A percentile compares a stretch with the other conserved stretches of the same genome.
These are phyloP conservation scores for Trypanosoma melophagium DNA, from an alignment of 208 protist species.

Conservation along the genomic window DNA sequence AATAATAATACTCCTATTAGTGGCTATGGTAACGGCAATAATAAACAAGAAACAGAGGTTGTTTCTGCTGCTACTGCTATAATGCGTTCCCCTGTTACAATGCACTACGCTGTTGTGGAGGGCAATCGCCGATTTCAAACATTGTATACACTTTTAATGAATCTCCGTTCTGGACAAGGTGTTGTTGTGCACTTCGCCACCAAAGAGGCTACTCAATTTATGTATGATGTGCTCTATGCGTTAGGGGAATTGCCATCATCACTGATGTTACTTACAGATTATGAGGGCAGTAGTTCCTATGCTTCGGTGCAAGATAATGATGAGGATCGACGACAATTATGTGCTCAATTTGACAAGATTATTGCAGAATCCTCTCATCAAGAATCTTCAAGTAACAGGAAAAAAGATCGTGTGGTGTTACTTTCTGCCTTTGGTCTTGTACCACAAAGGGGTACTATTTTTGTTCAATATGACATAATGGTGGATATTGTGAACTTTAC, in stretches of 20 bases:
- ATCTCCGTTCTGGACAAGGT: slow-evolving; percentile 35
- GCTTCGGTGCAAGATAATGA: slow-evolving; percentile 28
- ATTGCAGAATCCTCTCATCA: slow-evolving; percentile 9
- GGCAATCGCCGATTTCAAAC: slow-evolving; percentile 63
- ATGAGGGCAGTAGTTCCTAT: slow-evolving; percentile 55
- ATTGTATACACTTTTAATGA: slow-evolving; percentile 59
- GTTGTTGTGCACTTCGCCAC: slow-evolving; percentile 74
- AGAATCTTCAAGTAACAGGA: not conserved
- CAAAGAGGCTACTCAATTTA: slow-evolving; percentile 51
- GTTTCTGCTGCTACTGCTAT: slow-evolving; percentile 4
- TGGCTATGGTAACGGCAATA: not conserved
- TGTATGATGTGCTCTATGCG: slow-evolving; percentile 57
- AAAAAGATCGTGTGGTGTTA: slow-evolving; percentile 50
- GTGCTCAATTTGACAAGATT: slow-evolving; percentile 46
- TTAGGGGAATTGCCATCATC: slow-evolving; percentile 43
- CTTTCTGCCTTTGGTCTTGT: slow-evolving; percentile 66
- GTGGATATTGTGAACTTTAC: slow-evolving; percentile 58
- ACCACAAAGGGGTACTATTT: slow-evolving; percentile 40
- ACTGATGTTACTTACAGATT: slow-evolving; percentile 59
- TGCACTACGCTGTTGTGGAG: slow-evolving; percentile 59
- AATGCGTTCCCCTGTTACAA: slow-evolving; percentile 30
- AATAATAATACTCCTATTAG: not conserved
- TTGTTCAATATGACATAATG: slow-evolving; percentile 70
- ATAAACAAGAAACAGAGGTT: not conserved
- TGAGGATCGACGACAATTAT: slow-evolving; percentile 41